Evolutionary conservation across 345 rosid genomes (phyloP).

Genomic region (Cardamine occulta): DNA sequence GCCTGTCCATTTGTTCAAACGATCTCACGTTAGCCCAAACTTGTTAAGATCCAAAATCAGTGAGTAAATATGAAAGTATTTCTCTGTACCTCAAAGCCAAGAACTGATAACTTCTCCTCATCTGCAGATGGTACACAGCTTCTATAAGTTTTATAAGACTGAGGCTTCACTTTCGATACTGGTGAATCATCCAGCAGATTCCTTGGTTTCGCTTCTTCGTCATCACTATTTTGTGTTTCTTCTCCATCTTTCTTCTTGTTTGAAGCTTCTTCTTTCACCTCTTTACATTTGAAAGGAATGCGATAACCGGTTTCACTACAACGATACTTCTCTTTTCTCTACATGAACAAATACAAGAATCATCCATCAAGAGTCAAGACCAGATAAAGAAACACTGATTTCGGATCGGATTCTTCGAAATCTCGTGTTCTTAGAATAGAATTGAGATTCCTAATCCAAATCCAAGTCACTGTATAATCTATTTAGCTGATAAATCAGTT

Average conservation of each 20-base stretch:
- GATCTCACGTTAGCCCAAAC: conserved; percentile 3
- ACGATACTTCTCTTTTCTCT: conserved; percentile 73
- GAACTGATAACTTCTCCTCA: conserved; percentile 74
- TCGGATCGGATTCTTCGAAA: background rate
- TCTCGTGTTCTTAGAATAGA: background rate
- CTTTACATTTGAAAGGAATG: conserved; percentile 78
- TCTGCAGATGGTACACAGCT: conserved; percentile 78
- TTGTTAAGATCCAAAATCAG: background rate
- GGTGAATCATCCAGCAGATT: conserved; percentile 57
- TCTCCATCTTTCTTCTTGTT: conserved; percentile 40
- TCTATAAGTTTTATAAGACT: conserved; percentile 72
- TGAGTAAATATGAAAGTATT: background rate
- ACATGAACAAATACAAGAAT: background rate
- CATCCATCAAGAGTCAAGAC: background rate
- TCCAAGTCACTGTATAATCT: background rate
- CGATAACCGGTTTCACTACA: conserved; percentile 98
- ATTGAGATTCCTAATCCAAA: background rate
- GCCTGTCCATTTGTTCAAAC: conserved; percentile 43
- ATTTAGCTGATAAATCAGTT: background rate
- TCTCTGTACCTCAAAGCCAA: conserved; percentile 81
- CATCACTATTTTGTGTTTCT: conserved; percentile 50
- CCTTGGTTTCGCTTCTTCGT: conserved; percentile 45
- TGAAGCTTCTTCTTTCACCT: conserved; percentile 41
- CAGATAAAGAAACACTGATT: background rate
- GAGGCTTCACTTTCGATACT: conserved; percentile 42